Base-by-base conservation (phyloP, 495 filamentous ascomycete species). In the Talaromyces thailandensis region DNA sequence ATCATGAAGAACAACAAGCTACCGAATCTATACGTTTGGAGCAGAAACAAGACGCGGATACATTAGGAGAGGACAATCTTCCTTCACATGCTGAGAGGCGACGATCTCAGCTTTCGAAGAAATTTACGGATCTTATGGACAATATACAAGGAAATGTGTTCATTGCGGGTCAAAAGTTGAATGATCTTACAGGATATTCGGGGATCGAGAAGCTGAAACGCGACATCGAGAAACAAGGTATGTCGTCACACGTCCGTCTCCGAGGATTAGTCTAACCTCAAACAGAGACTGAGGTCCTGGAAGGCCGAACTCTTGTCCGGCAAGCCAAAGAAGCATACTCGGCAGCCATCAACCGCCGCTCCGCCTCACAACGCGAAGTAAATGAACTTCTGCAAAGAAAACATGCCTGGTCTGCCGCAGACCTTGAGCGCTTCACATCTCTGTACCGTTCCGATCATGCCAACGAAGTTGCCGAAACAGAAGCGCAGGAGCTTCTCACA, bases 371-470 rank as follows among this genome's bases (percentile, higher is more conserved):
- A 79, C 89, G 95, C 62, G 95, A 98, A 79, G 92, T 98, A 8
- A 97, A 96, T 50, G 86, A 89, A 35, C 85, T 98, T 25, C 84
- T 98, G 4, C 93, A 96, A 65, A 84, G 94, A 61, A 97, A 98
- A 73, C 89, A 96, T 70, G 87, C 86, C 24, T 98, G 94, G 94
- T 88, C 86, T 6, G 83, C 92, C 0, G 66, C 77, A 0, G 94
- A 98, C 77, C 83, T 98, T 26, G 94, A 98, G 71, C 87, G 94
- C 48, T 98, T 98, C 82, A 98, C 96, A 32, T 79, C 83, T 6
- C 83, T 98, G 26, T 97, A 98, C 75, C 84, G 94, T 14, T 87
- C 86, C 53, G 94, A 98, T 73, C 95, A 98, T 70, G 82, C 89
- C 65, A 92, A 97, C 67, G 94, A 98, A 68, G 89, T 93, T 28